phyloP scores from a whole-genome alignment of 2,329 filamentous ascomycete species.

The Aspergillus texensis region DNA sequence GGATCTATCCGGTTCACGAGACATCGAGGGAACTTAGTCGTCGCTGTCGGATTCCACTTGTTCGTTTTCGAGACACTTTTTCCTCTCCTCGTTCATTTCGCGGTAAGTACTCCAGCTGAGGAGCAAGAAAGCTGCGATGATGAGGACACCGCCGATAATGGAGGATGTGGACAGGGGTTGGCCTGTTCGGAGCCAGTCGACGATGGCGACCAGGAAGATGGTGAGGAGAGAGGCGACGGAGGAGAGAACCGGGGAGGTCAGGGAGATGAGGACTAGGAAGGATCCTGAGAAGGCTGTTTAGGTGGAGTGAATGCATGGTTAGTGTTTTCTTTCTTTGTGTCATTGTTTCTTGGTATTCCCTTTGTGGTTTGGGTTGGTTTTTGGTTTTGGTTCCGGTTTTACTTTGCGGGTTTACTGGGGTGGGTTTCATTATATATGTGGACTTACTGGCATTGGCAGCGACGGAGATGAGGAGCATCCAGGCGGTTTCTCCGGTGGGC shows the following conservation, averaged over 20 bases:
- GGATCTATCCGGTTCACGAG: too few species aligned
- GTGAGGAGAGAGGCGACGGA: slow-evolving; percentile 92
- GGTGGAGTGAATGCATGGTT: not conserved
- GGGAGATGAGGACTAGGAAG: slow-evolving; percentile 87
- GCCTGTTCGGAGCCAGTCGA: slow-evolving; percentile 85
- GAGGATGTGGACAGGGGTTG: slow-evolving; percentile 73
- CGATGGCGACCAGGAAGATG: slow-evolving; percentile 93
- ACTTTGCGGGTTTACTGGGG: not conserved
- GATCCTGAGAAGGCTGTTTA: slow-evolving; percentile 75
- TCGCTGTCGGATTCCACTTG: slow-evolving; percentile 47
- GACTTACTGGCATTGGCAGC: slow-evolving; percentile 76
- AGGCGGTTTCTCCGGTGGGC: slow-evolving; percentile 75
- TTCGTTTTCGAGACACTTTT: slow-evolving; percentile 55
- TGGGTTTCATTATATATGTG: not conserved
- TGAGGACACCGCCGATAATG: slow-evolving; percentile 79
- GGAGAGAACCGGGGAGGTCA: slow-evolving; percentile 89
- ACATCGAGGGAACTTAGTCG: slow-evolving; percentile 26
- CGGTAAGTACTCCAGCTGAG: slow-evolving; percentile 89
- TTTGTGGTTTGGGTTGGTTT: not conserved
- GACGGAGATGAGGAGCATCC: slow-evolving; percentile 78
- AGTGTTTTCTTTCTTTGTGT: not conserved
- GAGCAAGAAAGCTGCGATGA: slow-evolving; percentile 84
- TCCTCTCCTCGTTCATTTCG: slow-evolving; percentile 85
- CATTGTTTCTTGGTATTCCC: not conserved
- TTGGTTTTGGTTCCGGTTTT: not conserved